These are phyloP conservation scores for Chlorociboria aeruginascens DNA, from an alignment of 495 filamentous ascomycete genomes.

Conservation along the genomic window DNA sequence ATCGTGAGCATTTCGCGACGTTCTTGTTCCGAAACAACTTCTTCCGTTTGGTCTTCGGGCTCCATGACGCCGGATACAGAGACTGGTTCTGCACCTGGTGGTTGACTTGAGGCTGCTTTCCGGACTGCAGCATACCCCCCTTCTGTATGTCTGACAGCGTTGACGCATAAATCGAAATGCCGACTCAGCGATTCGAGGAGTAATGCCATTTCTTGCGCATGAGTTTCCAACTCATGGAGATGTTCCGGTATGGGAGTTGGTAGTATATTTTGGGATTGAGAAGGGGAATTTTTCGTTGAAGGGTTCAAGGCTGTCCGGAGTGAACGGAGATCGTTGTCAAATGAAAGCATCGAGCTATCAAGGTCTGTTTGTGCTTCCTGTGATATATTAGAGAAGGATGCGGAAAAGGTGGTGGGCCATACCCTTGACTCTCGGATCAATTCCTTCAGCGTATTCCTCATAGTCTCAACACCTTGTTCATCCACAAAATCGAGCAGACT, in stretches of 20 bases:
- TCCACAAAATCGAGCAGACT: constrained; percentile 86
- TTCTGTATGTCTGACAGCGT: constrained; percentile 84
- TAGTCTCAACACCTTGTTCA: constrained; percentile 57
- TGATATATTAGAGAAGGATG: constrained; percentile 8
- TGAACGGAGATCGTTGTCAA: constrained; percentile 25
- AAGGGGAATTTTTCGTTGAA: constrained; percentile 20
- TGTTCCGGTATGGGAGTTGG: constrained; percentile 45
- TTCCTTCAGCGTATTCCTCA: constrained; percentile 52
- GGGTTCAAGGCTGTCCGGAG: constrained; percentile 21
- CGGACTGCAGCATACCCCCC: constrained; percentile 66
- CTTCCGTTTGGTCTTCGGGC: constrained; percentile 42
- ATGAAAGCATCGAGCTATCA: constrained; percentile 51
- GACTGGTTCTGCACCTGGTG: constrained; percentile 48
- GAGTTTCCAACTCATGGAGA: constrained; percentile 59
- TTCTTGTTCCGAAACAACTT: constrained; percentile 55
- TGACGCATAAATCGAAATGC: constrained; percentile 92
- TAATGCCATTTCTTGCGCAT: constrained; percentile 75
- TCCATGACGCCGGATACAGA: constrained; percentile 32
- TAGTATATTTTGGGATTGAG: constrained; percentile 20
- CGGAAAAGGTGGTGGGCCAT: not conserved
- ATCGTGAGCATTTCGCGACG: constrained; percentile 74
- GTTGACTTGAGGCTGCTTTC: constrained; percentile 45
- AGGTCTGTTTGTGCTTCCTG: constrained; percentile 48
- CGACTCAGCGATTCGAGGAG: constrained; percentile 70
- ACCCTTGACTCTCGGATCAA: constrained; percentile 47